Evolutionary conservation across 192 early-diverging fungal genomes (phyloP).

Genomic region (Gryganskiella cystojenkinii): DNA sequence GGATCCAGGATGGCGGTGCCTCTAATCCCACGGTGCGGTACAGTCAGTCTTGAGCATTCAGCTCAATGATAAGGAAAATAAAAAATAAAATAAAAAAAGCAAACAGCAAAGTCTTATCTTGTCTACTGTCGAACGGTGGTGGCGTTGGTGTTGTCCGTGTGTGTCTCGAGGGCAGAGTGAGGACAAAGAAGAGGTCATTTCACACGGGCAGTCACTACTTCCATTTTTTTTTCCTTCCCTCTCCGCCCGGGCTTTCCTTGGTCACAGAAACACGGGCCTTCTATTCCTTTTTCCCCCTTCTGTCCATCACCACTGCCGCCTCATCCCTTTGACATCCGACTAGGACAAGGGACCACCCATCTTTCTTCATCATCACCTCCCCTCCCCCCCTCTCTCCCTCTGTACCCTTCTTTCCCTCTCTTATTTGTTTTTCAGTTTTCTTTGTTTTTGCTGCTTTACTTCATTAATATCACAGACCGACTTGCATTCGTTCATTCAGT

Average conservation of each 20-base stretch:
- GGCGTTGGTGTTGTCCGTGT: background rate
- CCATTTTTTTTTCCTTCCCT: no score
- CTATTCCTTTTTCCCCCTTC: background rate
- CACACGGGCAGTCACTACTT: no score
- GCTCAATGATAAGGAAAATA: background rate
- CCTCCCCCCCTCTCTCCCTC: background rate
- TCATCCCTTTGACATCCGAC: background rate
- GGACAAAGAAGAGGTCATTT: no score
- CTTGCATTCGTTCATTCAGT: background rate
- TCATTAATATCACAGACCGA: background rate
- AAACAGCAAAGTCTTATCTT: background rate
- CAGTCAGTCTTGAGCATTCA: conserved; percentile 25
- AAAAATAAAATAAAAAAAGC: background rate
- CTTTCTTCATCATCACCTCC: background rate
- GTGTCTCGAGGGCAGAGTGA: conserved; percentile 1
- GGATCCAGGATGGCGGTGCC: conserved; percentile 49
- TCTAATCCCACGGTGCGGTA: conserved; percentile 52
- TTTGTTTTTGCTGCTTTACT: conserved; percentile 4
- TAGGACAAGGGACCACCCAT: background rate
- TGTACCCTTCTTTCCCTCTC: background rate
- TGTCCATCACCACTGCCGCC: background rate
- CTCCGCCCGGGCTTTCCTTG: background rate
- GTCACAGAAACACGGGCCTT: background rate
- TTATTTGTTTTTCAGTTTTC: background rate
- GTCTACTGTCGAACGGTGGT: background rate